Evolutionary conservation across 2,329 filamentous ascomycete genomes (phyloP), one percentile per base, ranked within the genome.

Genomic region (Trichoderma brevicompactum): DNA sequence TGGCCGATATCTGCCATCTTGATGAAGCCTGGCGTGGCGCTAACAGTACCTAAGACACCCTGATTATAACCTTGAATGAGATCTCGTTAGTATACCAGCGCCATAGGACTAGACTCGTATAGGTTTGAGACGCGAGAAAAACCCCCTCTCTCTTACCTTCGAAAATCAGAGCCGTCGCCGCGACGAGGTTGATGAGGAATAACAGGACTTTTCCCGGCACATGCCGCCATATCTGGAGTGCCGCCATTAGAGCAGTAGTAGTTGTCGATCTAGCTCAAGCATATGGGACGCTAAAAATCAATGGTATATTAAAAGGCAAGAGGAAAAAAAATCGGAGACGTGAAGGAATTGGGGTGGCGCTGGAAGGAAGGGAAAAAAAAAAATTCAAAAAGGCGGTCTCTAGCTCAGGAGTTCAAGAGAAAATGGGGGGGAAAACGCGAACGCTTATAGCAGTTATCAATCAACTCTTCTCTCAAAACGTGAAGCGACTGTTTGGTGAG

Each of bases 1-100:
- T 77, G 69, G 15, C 83, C 82, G 52, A 85, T 83, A 50, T 78
- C 77, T 8, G 83, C 80, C 69, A 77, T 74, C 12, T 70, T 68
- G 23, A 81, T 75, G 70, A 79, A 82, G 55, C 74, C 70, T 1
- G 78, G 78, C 12, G 78, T 75, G 8, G 72, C 72, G 65, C 82
- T 84, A 55, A 85, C 81, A 46, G 79, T 80, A 55, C 82, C 82
- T 77, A 83, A 81, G n/a, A 85, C 81, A 59, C 82, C 82, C 69
- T 85, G 83, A 66, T 85, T 81, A 73, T 84, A 85, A 19, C 83
- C 82, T 76, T 77, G 73, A 23, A 44, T 38, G 19, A 41, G 19
- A 19, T 19, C 19, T 49, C 48, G 32, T 63, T 63, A 63, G 59
- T 23, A 53, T 43, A 15, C 23, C 34, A 23, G 41, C 17, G 5